Evolutionary conservation across 2,329 filamentous ascomycete species (phyloP), one percentile per base, ranked within the genome.

Genomic region (Ophiosphaerella narmari): DNA sequence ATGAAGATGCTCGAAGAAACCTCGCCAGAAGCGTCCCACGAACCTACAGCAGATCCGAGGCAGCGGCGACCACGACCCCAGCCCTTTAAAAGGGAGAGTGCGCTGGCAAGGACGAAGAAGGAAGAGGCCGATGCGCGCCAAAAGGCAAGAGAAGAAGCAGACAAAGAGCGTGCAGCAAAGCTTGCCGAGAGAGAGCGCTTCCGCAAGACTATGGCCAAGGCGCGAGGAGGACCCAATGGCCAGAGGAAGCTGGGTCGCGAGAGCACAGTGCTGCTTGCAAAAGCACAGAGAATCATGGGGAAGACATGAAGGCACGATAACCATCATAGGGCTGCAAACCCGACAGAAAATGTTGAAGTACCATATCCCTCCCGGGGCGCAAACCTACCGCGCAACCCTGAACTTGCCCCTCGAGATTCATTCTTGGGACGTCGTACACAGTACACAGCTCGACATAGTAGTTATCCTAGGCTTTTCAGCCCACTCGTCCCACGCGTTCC

Each of bases 161-260:
- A 85, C 59, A 79, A 79, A 52, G 83, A 87, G 63, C 81, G 85
- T 52, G 63, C 74, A 33, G 61, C 64, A 44, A 79, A 76, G 54
- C 57, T 75, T 1, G 85, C 82, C 60, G 85, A 87, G 56, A 84
- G 90, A 72, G 87, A 88, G 57, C 88, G 87, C 70, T 90, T 92
- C 43, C 79, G 86, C 39, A 81, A 80, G 60, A 80, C 81, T 1
- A 87, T 88, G 83, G 76, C 80, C 0, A 84, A 83, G 67, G 85
- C 85, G 6, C 77, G 78, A 61, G 84, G 84, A 11, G 84, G 87
- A 32, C 71, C 79, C 62, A 83, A 88, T 70, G 90, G 90, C 9
- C 86, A 89, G 75, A 83, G 88, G 72, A 92, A 90, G 75, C 73
- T 96, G 40, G 91, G 91, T 1, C 81, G 90, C 53, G 91, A 96